Evolutionary conservation across 805 yeast species (phyloP).

Genomic region (Yarrowia hollandica): DNA sequence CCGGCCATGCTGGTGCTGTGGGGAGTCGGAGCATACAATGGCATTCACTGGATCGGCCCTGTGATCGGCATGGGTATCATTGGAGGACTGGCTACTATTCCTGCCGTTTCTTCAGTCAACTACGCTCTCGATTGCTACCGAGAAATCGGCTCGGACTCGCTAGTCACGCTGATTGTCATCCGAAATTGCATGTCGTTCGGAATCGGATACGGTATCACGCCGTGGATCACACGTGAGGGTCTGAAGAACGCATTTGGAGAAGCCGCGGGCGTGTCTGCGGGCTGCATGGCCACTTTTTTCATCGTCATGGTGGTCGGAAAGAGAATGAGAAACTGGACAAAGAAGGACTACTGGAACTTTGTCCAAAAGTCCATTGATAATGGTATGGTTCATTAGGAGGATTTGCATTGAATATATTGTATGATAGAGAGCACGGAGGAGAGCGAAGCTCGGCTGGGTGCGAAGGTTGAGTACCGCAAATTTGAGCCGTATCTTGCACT

Average conservation of each 20-base stretch:
- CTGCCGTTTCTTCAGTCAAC: slow-evolving; percentile 49
- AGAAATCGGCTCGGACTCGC: slow-evolving; percentile 47
- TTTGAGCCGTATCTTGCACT: no score
- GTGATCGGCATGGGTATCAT: slow-evolving; percentile 50
- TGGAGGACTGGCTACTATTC: slow-evolving; percentile 48
- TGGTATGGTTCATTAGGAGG: slow-evolving; percentile 25
- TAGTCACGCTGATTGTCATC: slow-evolving; percentile 51
- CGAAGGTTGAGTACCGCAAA: no score
- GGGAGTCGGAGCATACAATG: slow-evolving; percentile 55
- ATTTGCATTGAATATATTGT: slow-evolving; percentile 8
- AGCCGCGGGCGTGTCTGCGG: slow-evolving; percentile 16
- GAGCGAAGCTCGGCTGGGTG: no score
- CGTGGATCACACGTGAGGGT: slow-evolving; percentile 51
- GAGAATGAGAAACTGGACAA: slow-evolving; percentile 35
- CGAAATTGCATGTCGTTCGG: slow-evolving; percentile 53
- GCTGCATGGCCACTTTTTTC: slow-evolving; percentile 8
- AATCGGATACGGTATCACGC: slow-evolving; percentile 53
- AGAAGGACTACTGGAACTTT: slow-evolving; percentile 22
- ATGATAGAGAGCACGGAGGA: no score
- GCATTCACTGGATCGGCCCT: slow-evolving; percentile 50
- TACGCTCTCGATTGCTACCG: slow-evolving; percentile 51
- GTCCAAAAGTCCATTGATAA: slow-evolving; percentile 22
- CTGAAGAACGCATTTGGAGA: slow-evolving; percentile 46
- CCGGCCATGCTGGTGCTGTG: slow-evolving; percentile 51
- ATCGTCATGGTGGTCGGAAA: slow-evolving; percentile 44